phyloP scores from a whole-genome alignment of 108 stramenopile species.

The Nitzschia sp. region DNA sequence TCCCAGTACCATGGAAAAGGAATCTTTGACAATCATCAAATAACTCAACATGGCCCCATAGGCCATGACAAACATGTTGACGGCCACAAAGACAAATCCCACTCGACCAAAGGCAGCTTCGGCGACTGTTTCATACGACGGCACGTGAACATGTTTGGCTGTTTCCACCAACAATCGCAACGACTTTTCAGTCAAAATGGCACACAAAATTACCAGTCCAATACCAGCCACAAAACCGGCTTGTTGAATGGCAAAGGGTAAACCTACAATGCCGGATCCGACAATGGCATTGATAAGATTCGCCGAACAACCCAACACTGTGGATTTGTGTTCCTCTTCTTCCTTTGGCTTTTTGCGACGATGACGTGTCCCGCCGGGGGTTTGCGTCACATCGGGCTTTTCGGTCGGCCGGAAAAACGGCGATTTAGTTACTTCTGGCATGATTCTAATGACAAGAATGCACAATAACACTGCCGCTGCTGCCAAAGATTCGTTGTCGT shows the following conservation, averaged over 20 bases:
- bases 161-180: conserved; percentile 71
- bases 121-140: conserved; percentile 74
- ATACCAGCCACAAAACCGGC: conserved; percentile 78
- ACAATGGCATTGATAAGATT: conserved; percentile 89
- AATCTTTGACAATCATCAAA: conserved; percentile 86
- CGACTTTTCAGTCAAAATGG: conserved; percentile 71
- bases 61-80: conserved; percentile 83
- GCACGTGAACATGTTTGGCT: conserved; percentile 76
- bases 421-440: conserved; percentile 25
- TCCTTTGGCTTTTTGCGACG: conserved; percentile 12
- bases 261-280: conserved; percentile 86
- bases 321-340: conserved; percentile 63
- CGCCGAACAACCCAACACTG: conserved; percentile 64
- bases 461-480: neutral
- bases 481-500: neutral
- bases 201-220: conserved; percentile 55
- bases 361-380: conserved; percentile 12
- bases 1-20: conserved; percentile 66
- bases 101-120: conserved; percentile 76
- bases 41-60: conserved; percentile 86
- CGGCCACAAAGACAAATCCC: conserved; percentile 71
- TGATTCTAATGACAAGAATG: neutral
- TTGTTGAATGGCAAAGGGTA: conserved; percentile 84
- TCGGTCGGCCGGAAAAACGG: conserved; percentile 41
- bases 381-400: conserved; percentile 22